Evolutionary conservation across 257 asterid species (phyloP).

Genomic region (Ajuga chamaepitys): DNA sequence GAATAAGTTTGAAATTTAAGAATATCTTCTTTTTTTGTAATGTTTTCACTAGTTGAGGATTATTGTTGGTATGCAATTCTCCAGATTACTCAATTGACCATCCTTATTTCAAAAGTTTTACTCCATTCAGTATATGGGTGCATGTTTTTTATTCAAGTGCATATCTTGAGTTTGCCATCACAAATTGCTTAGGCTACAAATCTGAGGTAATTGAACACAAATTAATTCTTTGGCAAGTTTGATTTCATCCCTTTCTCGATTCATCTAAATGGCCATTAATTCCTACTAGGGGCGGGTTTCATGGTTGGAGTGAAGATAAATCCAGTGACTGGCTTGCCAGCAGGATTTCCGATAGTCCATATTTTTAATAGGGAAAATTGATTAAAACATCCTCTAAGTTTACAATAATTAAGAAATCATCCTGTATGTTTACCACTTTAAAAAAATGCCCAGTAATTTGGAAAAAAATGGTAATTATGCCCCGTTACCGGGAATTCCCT

Average conservation of each 20-base stretch:
- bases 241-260: not conserved
- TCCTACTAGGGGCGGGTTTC: constrained; percentile 82
- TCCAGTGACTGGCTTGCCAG: constrained; percentile 95
- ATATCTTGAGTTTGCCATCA: constrained; percentile 90
- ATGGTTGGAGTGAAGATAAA: constrained; percentile 97
- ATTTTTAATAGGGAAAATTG: no score
- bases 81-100: not conserved
- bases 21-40: not conserved
- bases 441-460: no score
- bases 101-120: constrained; percentile 5
- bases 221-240: not conserved
- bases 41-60: not conserved
- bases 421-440: no score
- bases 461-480: no score
- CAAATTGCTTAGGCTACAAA: constrained; percentile 93
- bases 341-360: constrained; percentile 69
- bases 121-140: constrained; percentile 12
- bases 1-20: not conserved
- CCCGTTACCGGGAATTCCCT: no score
- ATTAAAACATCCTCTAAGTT: no score
- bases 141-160: constrained; percentile 99
- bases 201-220: constrained; percentile 65
- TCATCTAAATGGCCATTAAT: constrained; percentile 13
- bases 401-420: no score
- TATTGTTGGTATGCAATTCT: constrained; percentile 4